Conservation (phyloP, 208 protist species). For the Phytomonas serpens region DNA sequence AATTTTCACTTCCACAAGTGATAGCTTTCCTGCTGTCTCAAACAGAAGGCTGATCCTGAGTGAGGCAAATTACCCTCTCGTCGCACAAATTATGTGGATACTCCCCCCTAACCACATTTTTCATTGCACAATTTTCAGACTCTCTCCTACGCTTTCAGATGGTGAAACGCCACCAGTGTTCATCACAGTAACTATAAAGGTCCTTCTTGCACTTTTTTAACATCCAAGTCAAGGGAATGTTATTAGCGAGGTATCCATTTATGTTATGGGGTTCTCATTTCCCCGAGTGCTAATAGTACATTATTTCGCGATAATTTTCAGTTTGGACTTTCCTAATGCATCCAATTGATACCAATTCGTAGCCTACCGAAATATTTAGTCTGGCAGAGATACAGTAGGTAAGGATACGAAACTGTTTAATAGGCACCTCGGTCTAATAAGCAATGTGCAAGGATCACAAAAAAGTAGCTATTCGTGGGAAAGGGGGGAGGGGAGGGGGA, state of each 20-base stretch:
- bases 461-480: no score
- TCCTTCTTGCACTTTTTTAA: neutral
- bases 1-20: neutral
- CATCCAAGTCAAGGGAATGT: neutral
- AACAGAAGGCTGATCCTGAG: neutral
- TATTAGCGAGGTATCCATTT: neutral
- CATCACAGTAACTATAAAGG: neutral
- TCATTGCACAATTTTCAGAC: neutral
- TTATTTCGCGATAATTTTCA: neutral
- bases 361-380: neutral
- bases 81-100: neutral
- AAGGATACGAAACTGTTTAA: neutral
- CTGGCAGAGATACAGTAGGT: neutral
- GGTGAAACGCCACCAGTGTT: neutral
- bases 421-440: neutral
- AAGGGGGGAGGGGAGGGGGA: no score
- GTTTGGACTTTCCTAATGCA: neutral
- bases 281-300: neutral
- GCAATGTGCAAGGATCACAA: no score
- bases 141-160: neutral
- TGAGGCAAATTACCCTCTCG: neutral
- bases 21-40: neutral
- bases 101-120: neutral
- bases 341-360: neutral
- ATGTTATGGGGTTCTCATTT: neutral